phyloP scores from a whole-genome alignment of 805 yeast genomes.

The Candida broadrunensis region DNA sequence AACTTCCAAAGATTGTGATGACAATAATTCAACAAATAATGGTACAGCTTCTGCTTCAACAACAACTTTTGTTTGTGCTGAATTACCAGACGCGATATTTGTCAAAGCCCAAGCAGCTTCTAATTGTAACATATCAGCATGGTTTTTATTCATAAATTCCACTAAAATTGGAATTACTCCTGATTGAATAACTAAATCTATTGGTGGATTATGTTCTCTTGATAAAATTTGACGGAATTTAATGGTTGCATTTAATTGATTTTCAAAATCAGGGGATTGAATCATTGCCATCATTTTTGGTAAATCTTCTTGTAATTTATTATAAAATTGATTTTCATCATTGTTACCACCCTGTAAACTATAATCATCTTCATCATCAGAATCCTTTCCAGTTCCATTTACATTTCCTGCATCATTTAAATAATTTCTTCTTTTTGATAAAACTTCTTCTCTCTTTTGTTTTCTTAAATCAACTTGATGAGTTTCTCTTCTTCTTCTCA shows the following conservation, averaged over 20 bases:
- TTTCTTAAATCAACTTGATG: conserved; percentile 96
- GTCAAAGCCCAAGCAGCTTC: conserved; percentile 99
- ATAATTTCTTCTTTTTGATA: conserved; percentile 90
- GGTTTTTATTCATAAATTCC: conserved; percentile 68
- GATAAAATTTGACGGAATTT: conserved; percentile 91
- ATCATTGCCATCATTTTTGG: conserved; percentile 85
- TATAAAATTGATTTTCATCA: conserved; percentile 40
- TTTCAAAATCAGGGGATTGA: conserved; percentile 69
- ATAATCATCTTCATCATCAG: conserved; percentile 40
- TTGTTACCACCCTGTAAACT: conserved; percentile 33
- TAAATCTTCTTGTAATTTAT: conserved; percentile 54
- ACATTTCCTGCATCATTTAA: conserved; percentile 33
- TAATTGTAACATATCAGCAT: conserved; percentile 84
- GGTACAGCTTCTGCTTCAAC: conserved; percentile 96
- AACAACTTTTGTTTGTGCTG: conserved; percentile 85
- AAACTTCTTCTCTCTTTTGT: conserved; percentile 92
- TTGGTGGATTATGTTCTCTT: conserved; percentile 94
- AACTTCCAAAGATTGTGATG: conserved; percentile 82
- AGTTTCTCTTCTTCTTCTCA: conserved; percentile 95
- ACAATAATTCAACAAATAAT: conserved; percentile 74
- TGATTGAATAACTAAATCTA: conserved; percentile 84
- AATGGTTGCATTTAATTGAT: conserved; percentile 84
- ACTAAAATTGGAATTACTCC: conserved; percentile 94
- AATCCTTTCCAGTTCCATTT: conserved; percentile 39
- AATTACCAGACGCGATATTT: conserved; percentile 91